A percentile compares a stretch with the other conserved stretches of the same genome.
Conservation (phyloP, 1,284 basidiomycete species). For the Malassezia furfur region DNA sequence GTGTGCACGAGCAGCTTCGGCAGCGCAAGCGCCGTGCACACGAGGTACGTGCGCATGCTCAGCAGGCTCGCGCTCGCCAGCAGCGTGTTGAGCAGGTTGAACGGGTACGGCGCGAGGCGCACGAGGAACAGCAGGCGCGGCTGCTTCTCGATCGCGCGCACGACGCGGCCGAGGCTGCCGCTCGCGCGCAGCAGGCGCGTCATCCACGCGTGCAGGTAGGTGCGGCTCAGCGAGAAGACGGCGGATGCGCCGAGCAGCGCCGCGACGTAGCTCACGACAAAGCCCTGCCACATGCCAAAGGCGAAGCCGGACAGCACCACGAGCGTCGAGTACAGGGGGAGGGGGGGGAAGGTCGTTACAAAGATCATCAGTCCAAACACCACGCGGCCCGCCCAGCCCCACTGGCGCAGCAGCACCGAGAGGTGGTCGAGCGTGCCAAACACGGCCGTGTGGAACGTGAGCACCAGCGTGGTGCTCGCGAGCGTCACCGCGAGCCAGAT, state of each 20-base stretch:
- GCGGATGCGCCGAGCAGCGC: slow-evolving; percentile 67
- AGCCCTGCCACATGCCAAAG: slow-evolving; percentile 68
- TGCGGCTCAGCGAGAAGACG: slow-evolving; percentile 67
- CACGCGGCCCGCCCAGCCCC: slow-evolving; percentile 30
- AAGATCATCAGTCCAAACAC: slow-evolving; percentile 43
- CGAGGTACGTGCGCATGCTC: slow-evolving; percentile 64
- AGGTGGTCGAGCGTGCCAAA: slow-evolving; percentile 39
- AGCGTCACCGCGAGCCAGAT: slow-evolving; percentile 48
- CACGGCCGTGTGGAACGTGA: slow-evolving; percentile 46
- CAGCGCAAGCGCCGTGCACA: slow-evolving; percentile 69
- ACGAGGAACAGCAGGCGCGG: slow-evolving; percentile 75
- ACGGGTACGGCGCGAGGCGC: slow-evolving; percentile 58
- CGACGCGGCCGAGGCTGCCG: slow-evolving; percentile 52
- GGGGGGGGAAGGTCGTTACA: slow-evolving; percentile 54
- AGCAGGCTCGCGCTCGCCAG: slow-evolving; percentile 76
- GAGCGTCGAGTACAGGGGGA: slow-evolving; percentile 76
- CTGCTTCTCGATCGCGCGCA: slow-evolving; percentile 74
- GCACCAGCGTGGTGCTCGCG: slow-evolving; percentile 37
- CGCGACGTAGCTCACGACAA: slow-evolving; percentile 71
- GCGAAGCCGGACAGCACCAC: slow-evolving; percentile 78
- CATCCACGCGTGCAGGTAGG: slow-evolving; percentile 62
- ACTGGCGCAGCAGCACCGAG: slow-evolving; percentile 28
- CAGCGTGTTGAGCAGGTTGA: slow-evolving; percentile 79
- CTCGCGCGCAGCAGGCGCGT: slow-evolving; percentile 60
- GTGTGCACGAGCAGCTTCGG: slow-evolving; percentile 80